A percentile compares a stretch with the other conserved stretches of the same genome.
phyloP scores from a whole-genome alignment of 495 filamentous ascomycete genomes.

The Neurospora sp. region DNA sequence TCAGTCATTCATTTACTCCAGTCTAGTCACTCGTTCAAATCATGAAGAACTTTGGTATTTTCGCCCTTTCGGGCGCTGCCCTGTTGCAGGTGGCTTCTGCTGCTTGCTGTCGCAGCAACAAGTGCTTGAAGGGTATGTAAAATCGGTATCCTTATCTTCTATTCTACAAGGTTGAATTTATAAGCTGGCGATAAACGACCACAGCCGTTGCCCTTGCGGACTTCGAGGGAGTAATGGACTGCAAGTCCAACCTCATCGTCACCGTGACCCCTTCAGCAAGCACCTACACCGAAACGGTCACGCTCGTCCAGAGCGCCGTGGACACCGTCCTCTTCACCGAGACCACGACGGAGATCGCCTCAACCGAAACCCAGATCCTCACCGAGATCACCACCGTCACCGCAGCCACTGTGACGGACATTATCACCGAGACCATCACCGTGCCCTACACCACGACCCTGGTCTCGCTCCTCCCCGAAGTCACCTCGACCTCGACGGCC shows the following conservation, averaged over 20 bases:
- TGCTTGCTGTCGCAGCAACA: slow-evolving; percentile 2
- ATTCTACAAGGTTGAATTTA: background rate
- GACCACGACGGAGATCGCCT: slow-evolving; percentile 1
- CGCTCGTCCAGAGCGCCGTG: background rate
- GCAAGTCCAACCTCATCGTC: background rate
- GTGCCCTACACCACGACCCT: background rate
- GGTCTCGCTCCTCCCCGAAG: background rate
- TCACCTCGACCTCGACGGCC: slow-evolving; percentile 1
- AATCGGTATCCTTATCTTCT: background rate
- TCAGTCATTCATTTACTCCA: slow-evolving; percentile 3
- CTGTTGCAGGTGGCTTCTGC: background rate
- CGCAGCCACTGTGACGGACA: background rate
- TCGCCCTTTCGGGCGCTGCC: slow-evolving; percentile 1
- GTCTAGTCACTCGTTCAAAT: slow-evolving; percentile 3
- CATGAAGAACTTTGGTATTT: slow-evolving; percentile 4
- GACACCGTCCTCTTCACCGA: slow-evolving; percentile 4
- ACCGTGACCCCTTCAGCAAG: background rate
- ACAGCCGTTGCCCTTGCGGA: background rate
- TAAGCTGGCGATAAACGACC: background rate
- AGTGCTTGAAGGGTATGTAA: slow-evolving; percentile 1
- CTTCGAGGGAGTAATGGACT: background rate
- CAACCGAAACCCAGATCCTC: background rate
- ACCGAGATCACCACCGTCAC: slow-evolving; percentile 2
- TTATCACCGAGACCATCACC: slow-evolving; percentile 1
- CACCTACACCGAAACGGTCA: slow-evolving; percentile 1